These are phyloP conservation scores for Porphyridium purpureum DNA, from an alignment of 23 red algal species.

Conservation along the genomic window DNA sequence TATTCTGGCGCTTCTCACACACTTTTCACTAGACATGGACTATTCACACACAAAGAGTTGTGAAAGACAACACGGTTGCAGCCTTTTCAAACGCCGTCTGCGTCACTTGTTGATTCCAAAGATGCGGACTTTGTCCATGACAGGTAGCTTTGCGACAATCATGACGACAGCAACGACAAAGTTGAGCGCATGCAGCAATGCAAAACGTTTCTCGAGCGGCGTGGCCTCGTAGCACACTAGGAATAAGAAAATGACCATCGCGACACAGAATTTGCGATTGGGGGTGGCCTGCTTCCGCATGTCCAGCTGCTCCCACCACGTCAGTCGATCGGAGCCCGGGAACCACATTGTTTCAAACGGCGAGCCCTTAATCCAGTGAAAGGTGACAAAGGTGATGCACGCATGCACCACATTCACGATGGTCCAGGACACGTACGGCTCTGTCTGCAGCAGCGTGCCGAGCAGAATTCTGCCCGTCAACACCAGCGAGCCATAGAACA, in stretches of 20 bases:
- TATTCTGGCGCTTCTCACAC: no score
- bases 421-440: constrained; percentile 54
- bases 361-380: constrained; percentile 93
- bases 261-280: constrained; percentile 68
- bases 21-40: no score
- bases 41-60: no score
- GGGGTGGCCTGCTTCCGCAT: constrained; percentile 70
- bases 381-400: constrained; percentile 71
- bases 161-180: constrained; percentile 49
- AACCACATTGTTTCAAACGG: constrained; percentile 84
- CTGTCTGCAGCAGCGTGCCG: constrained; percentile 35
- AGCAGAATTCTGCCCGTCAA: constrained; percentile 44
- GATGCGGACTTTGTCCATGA: constrained; percentile 81
- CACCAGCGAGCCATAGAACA: constrained; percentile 69
- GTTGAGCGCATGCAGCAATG: constrained; percentile 52
- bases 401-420: constrained; percentile 83
- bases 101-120: constrained; percentile 72
- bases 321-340: constrained; percentile 43
- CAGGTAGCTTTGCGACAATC: constrained; percentile 84
- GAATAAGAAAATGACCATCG: constrained; percentile 57
- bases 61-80: no score
- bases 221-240: constrained; percentile 39
- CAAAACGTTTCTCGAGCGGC: constrained; percentile 19
- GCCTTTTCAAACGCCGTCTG: no score
- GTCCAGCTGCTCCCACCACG: constrained; percentile 96